Conservation (phyloP, 1,284 basidiomycete species). For the Malassezia nana region DNA sequence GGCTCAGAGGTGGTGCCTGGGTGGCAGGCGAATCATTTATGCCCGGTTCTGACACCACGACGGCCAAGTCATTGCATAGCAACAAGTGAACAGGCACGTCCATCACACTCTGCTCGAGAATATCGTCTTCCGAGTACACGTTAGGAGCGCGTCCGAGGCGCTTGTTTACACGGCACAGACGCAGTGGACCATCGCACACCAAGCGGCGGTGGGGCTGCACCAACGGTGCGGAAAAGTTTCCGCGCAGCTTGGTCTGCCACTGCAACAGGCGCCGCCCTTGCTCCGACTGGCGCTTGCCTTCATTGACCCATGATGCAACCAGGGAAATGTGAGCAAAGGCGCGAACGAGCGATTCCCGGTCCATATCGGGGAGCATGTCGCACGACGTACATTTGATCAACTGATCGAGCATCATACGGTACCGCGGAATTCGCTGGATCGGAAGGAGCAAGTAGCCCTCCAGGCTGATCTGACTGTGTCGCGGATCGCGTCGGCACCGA, state of each 20-base stretch:
- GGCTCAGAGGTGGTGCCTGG: not conserved
- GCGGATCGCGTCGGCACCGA: slow-evolving; percentile 53
- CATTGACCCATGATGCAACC: slow-evolving; percentile 44
- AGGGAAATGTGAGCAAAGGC: slow-evolving; percentile 38
- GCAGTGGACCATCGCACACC: slow-evolving; percentile 57
- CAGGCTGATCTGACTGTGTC: slow-evolving; percentile 89
- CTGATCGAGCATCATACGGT: slow-evolving; percentile 61
- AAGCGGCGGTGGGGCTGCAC: slow-evolving; percentile 89
- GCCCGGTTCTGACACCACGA: slow-evolving; percentile 62
- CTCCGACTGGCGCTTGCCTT: slow-evolving; percentile 50
- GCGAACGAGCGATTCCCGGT: slow-evolving; percentile 21
- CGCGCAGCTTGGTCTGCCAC: slow-evolving; percentile 80
- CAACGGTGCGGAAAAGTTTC: slow-evolving; percentile 82
- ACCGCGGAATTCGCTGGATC: slow-evolving; percentile 90
- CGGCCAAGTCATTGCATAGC: slow-evolving; percentile 81
- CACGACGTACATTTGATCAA: slow-evolving; percentile 35
- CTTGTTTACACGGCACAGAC: slow-evolving; percentile 76
- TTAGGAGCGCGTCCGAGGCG: slow-evolving; percentile 52
- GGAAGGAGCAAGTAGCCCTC: slow-evolving; percentile 90
- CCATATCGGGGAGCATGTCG: slow-evolving; percentile 17
- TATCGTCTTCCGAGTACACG: slow-evolving; percentile 53
- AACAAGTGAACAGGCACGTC: slow-evolving; percentile 51
- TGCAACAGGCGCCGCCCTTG: slow-evolving; percentile 32
- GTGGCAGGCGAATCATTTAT: not conserved
- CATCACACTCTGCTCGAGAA: slow-evolving; percentile 56